These are phyloP conservation scores for Amanita inopinata DNA, from an alignment of 768 basidiomycete species.

Conservation along the genomic window DNA sequence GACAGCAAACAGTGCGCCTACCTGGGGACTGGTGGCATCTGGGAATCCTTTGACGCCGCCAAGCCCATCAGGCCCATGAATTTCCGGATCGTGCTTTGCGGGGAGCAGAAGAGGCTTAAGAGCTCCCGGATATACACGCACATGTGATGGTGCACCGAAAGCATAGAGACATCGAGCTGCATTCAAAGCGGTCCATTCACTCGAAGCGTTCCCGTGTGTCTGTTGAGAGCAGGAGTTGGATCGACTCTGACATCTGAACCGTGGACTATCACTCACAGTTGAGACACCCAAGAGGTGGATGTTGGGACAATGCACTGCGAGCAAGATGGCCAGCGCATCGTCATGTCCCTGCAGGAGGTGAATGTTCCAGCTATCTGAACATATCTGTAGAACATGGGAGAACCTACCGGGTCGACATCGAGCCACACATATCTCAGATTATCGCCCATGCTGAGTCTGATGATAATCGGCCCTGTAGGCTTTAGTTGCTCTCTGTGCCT, in stretches of 20 bases:
- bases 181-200: constrained; percentile 55
- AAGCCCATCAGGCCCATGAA: constrained; percentile 77
- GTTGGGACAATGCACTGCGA: constrained; percentile 58
- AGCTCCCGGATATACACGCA: constrained; percentile 65
- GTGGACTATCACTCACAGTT: constrained; percentile 37
- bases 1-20: constrained; percentile 39
- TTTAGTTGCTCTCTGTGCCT: no score
- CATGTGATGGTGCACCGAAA: constrained; percentile 48
- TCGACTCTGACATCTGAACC: neutral
- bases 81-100: constrained; percentile 58
- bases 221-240: constrained; percentile 18
- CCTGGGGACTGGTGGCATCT: constrained; percentile 31
- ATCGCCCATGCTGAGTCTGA: no score
- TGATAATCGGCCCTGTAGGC: neutral
- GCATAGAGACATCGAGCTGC: constrained; percentile 71
- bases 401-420: constrained; percentile 4
- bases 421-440: constrained; percentile 5
- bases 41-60: constrained; percentile 79
- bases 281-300: constrained; percentile 76
- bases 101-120: constrained; percentile 56
- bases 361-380: neutral
- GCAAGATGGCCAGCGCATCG: constrained; percentile 76
- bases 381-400: neutral
- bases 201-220: constrained; percentile 76
- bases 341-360: constrained; percentile 26